Base-by-base conservation (phyloP, 176 grass and related monocot species). In the Carex parvula region DNA sequence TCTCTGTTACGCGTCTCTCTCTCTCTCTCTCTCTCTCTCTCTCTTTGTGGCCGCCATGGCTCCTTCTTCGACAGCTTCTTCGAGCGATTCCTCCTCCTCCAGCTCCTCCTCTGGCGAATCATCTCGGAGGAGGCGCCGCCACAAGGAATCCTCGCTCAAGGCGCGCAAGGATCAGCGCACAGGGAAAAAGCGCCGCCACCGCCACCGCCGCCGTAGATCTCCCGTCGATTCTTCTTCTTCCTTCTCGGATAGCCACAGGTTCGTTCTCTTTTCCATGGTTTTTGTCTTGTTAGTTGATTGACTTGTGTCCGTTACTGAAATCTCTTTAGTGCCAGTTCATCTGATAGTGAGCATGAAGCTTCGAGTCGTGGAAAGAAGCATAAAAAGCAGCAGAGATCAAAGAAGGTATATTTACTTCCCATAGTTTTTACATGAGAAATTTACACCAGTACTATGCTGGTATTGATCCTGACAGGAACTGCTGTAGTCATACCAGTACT, bases 241-340 rank as follows among this genome's bases (percentile, higher is more conserved):
- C 39, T 66, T 64, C 20, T 82, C 79, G 3, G 39, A 82, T 82
- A 82, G n/a, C 17, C 24, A 65, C 79, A 81, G 79, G 79, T 81
- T 60, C 16, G 18, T 21, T 7, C 52, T 52, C 1, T 1, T 76
- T 54, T 0, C 41, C 17, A 21, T 21, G 18, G 7, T 76, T 24
- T 62, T 62, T 26, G 4, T 35, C 33, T 37, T 17, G 20, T 75
- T 75, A 18, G 21, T 75, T 75, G n/a, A 75, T 75, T 52, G 15
- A 46, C 39, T 75, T 48, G 5, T 22, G 17, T 46, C 46, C 44
- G 44, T 46, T 46, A 20, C 42, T 46, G 24, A 37, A 78, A 11
- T 56, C n/a, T 24, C 44, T 77, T 35, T 10, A 65, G 80, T 82
- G 41, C n/a, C 11, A 67, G 61, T 82, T 82, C 80, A 8, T 82